Conservation (phyloP, 2,329 filamentous ascomycete species). For the Nigrograna mackinnonii region DNA sequence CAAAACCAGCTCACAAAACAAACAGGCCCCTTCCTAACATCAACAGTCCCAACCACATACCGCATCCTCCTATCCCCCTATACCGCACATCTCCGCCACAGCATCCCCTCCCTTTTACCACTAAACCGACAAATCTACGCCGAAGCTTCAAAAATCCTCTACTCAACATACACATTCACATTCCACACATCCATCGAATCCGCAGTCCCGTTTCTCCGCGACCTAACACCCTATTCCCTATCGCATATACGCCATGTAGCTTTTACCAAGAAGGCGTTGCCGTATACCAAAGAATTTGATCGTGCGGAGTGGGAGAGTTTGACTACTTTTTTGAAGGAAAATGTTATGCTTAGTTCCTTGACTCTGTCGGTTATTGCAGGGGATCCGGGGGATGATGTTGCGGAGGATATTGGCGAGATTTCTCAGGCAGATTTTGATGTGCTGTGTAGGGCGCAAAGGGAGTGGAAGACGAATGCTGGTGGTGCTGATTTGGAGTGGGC, state of each 20-base stretch:
- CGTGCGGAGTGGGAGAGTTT: constrained; percentile 59
- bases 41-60: constrained; percentile 60
- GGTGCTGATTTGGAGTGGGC: constrained; percentile 58
- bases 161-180: constrained; percentile 60
- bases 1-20: constrained; percentile 14
- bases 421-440: constrained; percentile 21
- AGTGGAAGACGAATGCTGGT: constrained; percentile 14
- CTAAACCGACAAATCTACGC: constrained; percentile 49
- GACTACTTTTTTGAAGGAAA: constrained; percentile 50
- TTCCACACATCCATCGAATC: constrained; percentile 65
- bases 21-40: constrained; percentile 46
- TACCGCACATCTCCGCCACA: constrained; percentile 51
- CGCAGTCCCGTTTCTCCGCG: constrained; percentile 61
- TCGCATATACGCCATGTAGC: constrained; percentile 54
- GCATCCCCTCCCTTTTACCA: constrained; percentile 28
- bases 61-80: constrained; percentile 48
- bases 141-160: constrained; percentile 61
- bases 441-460: constrained; percentile 27
- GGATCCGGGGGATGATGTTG: constrained; percentile 48
- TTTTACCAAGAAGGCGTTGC: constrained; percentile 59
- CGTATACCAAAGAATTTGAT: constrained; percentile 59
- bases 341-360: constrained; percentile 28
- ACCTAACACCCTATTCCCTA: constrained; percentile 56
- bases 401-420: constrained; percentile 49
- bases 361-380: constrained; percentile 61